Percentiles rank a stretch among this genome's conserved stretches.
phyloP scores from a whole-genome alignment of 345 rosid species.

The Arabidopsis thaliana region TAIR10.1 NC_003074.8:22735501-22736000 shows the following conservation, averaged over 20 bases:
- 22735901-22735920: slow-evolving; percentile 50
- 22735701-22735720: background rate
- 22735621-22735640: background rate
- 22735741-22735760: slow-evolving; percentile 26
- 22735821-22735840: slow-evolving; percentile 2
- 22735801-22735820: slow-evolving; percentile 29
- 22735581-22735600: background rate
- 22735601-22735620: slow-evolving; percentile 18
- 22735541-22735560: background rate
- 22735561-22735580: background rate
- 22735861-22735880: slow-evolving; percentile 25
- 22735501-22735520: background rate
- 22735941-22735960: slow-evolving; percentile 48
- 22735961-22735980: slow-evolving; percentile 54
- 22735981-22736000: slow-evolving; percentile 71
- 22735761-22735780: slow-evolving; percentile 15
- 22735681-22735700: background rate
- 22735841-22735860: slow-evolving; percentile 15
- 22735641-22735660: slow-evolving; percentile 21
- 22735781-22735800: slow-evolving; percentile 8
- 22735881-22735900: slow-evolving; percentile 60
- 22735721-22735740: background rate
- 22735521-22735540: slow-evolving; percentile 23
- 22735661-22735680: background rate
- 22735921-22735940: slow-evolving; percentile 35